Evolutionary conservation across 2,329 filamentous ascomycete genomes (phyloP).

Genomic region (Waltergamsia citrina): DNA sequence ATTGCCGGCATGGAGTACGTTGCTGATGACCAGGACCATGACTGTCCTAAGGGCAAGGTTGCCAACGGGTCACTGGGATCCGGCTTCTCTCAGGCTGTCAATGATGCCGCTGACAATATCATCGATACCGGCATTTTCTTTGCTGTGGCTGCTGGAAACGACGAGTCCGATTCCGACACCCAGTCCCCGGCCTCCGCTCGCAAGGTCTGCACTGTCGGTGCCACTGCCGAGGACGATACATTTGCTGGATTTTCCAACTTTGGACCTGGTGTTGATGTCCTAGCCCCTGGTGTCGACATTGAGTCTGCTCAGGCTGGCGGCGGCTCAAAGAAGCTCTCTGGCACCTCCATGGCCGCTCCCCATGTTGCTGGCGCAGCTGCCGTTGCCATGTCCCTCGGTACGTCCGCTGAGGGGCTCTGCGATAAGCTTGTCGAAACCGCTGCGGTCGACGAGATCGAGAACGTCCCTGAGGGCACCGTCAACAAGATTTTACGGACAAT

Average conservation of each 20-base stretch:
- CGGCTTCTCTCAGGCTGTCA: conserved; percentile 32
- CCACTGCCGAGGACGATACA: conserved; percentile 37
- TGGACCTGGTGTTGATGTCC: conserved; percentile 41
- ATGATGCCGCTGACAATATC: conserved; percentile 36
- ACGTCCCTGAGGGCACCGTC: conserved; percentile 9
- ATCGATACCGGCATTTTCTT: conserved; percentile 37
- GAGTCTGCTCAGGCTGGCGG: conserved; percentile 38
- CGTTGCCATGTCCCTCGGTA: conserved; percentile 51
- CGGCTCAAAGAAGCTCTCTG: conserved; percentile 36
- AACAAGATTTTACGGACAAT: too few relatives aligned
- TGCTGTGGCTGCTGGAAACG: conserved; percentile 49
- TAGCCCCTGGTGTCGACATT: conserved; percentile 45
- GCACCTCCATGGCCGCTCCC: conserved; percentile 56
- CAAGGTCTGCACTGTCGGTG: conserved; percentile 48
- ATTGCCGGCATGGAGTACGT: conserved; percentile 43
- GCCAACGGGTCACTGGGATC: conserved; percentile 50
- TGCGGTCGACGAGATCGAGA: conserved; percentile 12
- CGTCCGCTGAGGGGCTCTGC: not conserved
- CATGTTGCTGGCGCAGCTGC: conserved; percentile 59
- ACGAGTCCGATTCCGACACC: conserved; percentile 32
- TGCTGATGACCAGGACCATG: conserved; percentile 24
- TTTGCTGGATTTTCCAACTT: conserved; percentile 50
- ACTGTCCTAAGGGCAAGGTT: conserved; percentile 21
- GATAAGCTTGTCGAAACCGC: conserved; percentile 3
- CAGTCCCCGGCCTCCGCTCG: conserved; percentile 44